Percentiles rank a stretch among this genome's conserved stretches.
These are phyloP conservation scores for Blastobotrys parvus DNA, from an alignment of 805 yeast species.

Conservation along the genomic window DNA sequence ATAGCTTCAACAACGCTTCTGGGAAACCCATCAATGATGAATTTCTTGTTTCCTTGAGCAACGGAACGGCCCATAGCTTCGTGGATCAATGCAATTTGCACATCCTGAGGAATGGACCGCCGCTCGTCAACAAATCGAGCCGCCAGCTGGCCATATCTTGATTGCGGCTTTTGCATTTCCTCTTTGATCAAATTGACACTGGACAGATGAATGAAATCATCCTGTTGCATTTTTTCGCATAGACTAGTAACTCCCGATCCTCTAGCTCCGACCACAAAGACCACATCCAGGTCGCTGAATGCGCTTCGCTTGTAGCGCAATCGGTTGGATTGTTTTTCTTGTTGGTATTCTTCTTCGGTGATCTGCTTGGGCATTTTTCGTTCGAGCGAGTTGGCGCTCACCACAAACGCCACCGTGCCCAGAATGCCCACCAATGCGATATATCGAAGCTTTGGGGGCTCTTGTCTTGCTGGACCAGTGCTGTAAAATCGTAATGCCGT, in stretches of 20 bases:
- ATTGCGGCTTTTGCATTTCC: slow-evolving; percentile 68
- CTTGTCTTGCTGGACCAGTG: slow-evolving; percentile 5
- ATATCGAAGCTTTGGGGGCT: slow-evolving; percentile 27
- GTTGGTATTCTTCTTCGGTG: slow-evolving; percentile 29
- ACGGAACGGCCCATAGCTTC: slow-evolving; percentile 52
- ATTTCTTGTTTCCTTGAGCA: slow-evolving; percentile 42
- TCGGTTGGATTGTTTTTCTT: slow-evolving; percentile 25
- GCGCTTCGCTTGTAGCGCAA: slow-evolving; percentile 27
- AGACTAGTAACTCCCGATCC: slow-evolving; percentile 26
- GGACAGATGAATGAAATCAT: slow-evolving; percentile 68
- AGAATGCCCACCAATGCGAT: slow-evolving; percentile 25
- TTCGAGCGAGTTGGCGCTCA: slow-evolving; percentile 23
- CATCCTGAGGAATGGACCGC: slow-evolving; percentile 74
- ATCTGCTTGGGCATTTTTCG: slow-evolving; percentile 22
- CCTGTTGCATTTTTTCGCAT: slow-evolving; percentile 57
- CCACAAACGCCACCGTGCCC: slow-evolving; percentile 27
- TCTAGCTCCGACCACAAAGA: slow-evolving; percentile 86
- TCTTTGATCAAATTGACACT: slow-evolving; percentile 88
- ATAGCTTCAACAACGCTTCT: slow-evolving; percentile 91
- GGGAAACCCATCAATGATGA: slow-evolving; percentile 86
- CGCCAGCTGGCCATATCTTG: slow-evolving; percentile 71
- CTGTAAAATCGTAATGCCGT: not conserved
- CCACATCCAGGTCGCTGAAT: slow-evolving; percentile 59
- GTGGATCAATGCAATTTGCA: slow-evolving; percentile 68
- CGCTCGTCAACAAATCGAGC: slow-evolving; percentile 79